Conservation (phyloP, 805 yeast species). For the Monosporozyma aerobia region DNA sequence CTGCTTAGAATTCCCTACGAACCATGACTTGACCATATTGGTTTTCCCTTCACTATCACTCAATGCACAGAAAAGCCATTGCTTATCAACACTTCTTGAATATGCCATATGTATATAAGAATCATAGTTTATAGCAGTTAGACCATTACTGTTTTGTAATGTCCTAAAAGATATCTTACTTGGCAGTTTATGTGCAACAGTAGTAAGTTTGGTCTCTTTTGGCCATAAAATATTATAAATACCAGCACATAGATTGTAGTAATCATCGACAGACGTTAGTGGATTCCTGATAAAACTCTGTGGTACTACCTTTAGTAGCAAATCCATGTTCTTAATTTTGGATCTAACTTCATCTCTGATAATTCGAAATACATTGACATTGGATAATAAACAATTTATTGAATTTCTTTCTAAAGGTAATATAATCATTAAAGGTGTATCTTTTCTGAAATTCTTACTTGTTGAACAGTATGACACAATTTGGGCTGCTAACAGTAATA, state of each 20-base stretch:
- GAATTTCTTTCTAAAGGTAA: conserved; percentile 19
- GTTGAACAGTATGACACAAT: conserved; percentile 30
- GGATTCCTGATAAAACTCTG: conserved; percentile 33
- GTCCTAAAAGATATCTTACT: conserved; percentile 37
- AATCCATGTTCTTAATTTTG: conserved; percentile 22
- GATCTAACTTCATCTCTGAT: conserved; percentile 34
- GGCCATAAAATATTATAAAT: conserved; percentile 47
- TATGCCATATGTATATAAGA: conserved; percentile 78
- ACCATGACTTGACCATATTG: conserved; percentile 59
- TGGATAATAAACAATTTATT: conserved; percentile 38
- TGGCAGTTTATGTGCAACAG: conserved; percentile 36
- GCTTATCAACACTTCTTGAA: conserved; percentile 67
- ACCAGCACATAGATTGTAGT: conserved; percentile 39
- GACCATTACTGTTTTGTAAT: conserved; percentile 23
- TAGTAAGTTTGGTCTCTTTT: conserved; percentile 27
- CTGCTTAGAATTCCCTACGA: conserved; percentile 30
- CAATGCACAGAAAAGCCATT: conserved; percentile 86
- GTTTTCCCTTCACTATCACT: conserved; percentile 71
- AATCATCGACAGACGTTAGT: conserved; percentile 22
- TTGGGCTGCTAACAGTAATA: conserved; percentile 42
- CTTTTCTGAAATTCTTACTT: conserved; percentile 19
- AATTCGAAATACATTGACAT: conserved; percentile 38
- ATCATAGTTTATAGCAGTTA: conserved; percentile 37
- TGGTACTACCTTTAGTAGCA: conserved; percentile 35
- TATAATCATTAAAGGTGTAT: conserved; percentile 23